Evolutionary conservation across 768 basidiomycete genomes (phyloP), one percentile per base, ranked within the genome.

Genomic region (Mycena leptocephala): DNA sequence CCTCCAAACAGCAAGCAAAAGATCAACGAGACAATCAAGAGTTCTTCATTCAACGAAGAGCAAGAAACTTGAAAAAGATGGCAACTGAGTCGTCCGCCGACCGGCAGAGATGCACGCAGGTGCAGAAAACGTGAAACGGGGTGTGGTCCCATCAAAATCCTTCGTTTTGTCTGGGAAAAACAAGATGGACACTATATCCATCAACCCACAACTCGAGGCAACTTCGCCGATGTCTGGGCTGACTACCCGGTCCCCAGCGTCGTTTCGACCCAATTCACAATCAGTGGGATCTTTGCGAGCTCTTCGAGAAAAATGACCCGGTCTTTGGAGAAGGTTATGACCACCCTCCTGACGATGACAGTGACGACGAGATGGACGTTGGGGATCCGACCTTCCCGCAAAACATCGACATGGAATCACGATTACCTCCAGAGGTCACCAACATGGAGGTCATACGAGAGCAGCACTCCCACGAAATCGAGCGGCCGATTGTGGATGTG

Each of bases 281-380:
- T 30, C 5, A 68, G 28, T 68, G 67, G 67, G 67, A 68, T 32
- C 37, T 68, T 22, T 68, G 67, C 35, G 53, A 28, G 39, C 26
- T 33, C 30, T 58, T 70, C 43, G 37, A 41, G 18, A 39, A 37
- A 0, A 39, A 39, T 51, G 63, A 65, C 43, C 63, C 63, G 6
- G 30, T 65, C 6, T 65, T 65, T 33, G 63, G 63, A 10, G 41
- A 28, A 32, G 48, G 32, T 9, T 51, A 24, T 37, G 55, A 33
- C 26, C 24, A 28, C 13, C 26, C 1, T 9, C 18, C 28, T 24
- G 48, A 67, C 51, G 51, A 67, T 11, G 24, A 37, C 24, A n/a
- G n/a, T n/a, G 53, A 69, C 37, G 28, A 53, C 51, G 33, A 55
- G 13, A 7, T 6, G 4, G n/a, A 33, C 64, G 0, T 2, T 30